Base-by-base conservation (phyloP, 371 early-diverging fungal species). In the Coemansia sp. region DNA sequence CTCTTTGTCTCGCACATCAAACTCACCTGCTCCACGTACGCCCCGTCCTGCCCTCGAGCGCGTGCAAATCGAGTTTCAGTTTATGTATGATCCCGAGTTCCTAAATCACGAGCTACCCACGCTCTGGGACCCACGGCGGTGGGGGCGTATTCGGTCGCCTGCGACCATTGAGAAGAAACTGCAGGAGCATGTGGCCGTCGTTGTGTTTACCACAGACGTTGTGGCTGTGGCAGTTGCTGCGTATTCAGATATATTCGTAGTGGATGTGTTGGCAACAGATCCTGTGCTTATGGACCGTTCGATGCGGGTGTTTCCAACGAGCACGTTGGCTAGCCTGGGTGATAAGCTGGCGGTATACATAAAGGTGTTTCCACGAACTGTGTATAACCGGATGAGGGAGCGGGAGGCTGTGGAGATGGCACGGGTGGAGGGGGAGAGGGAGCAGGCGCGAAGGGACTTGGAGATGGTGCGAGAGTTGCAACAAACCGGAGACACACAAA, bases 301-400 rank as follows among this genome's bases (percentile, higher is more conserved):
- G 11, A 71, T 61, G 58, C 63, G 75, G 0, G 64, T 75, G 34
- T 75, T 75, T 37, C 59, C 56, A 4, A 75, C 67, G 5, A 71
- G 71, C 22, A 58, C 52, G 5, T 6, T 75, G 29, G 57, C 55
- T 14, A 75, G 75, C 21, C 34, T 75, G 34, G 75, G 75, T 1
- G 63, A 55, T 29, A 58, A 47, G 34, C 64, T 71, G 3, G 61
- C 67, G 31, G 51, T 62, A 24, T 75, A 75, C n/a, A 52, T 75
- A 24, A 39, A 64, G 39, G 71, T 67, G 1, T 70, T 60, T 40
- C 75, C 75, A 14, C 54, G 75, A 11, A 61, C 67, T 0, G 75
- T 75, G 16, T 71, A 54, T 45, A 67, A 64, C 59, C 75, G 75
- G 14, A 18, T 52, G 53, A 59, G 55, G 7, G 71, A 66, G 58